These are phyloP conservation scores for Neocatenulostroma microsporum DNA, from an alignment of 2,329 filamentous ascomycete genomes.

Conservation along the genomic window DNA sequence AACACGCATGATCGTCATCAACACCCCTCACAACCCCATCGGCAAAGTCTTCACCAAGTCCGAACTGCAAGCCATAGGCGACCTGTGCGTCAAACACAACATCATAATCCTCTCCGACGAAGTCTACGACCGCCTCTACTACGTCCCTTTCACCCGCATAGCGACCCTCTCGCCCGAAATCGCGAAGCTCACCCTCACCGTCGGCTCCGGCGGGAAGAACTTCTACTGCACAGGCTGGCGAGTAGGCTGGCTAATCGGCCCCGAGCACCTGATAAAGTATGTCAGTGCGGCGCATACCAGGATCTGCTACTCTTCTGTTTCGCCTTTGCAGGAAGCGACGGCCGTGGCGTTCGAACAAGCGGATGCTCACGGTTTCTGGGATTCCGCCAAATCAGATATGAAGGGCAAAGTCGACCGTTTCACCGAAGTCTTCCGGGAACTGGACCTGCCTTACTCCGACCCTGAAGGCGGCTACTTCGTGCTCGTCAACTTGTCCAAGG, in stretches of 20 bases:
- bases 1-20: constrained; percentile 94
- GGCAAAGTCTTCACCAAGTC: constrained; percentile 86
- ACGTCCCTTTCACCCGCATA: constrained; percentile 88
- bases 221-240: constrained; percentile 98
- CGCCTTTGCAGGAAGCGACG: constrained; percentile 86
- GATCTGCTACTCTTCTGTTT: constrained; percentile 92
- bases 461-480: constrained; percentile 98
- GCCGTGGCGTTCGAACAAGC: constrained; percentile 93
- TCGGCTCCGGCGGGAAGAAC: constrained; percentile 94
- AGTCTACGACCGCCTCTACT: constrained; percentile 89
- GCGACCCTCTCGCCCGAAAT: constrained; percentile 87
- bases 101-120: constrained; percentile 46
- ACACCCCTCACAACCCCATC: constrained; percentile 87
- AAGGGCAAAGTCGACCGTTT: constrained; percentile 79
- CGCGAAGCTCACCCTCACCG: constrained; percentile 78
- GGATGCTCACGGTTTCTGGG: constrained; percentile 79
- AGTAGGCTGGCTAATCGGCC: constrained; percentile 90
- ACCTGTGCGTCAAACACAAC: constrained; percentile 74
- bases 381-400: constrained; percentile 76
- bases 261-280: constrained; percentile 79
- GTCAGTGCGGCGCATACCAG: constrained; percentile 88
- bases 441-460: constrained; percentile 61
- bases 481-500: constrained; percentile 83
- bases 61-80: constrained; percentile 77
- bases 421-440: constrained; percentile 54